Percentiles rank a stretch among this genome's conserved stretches.
phyloP scores from a whole-genome alignment of 208 protist genomes.

The Leishmania lainsoni region DNA sequence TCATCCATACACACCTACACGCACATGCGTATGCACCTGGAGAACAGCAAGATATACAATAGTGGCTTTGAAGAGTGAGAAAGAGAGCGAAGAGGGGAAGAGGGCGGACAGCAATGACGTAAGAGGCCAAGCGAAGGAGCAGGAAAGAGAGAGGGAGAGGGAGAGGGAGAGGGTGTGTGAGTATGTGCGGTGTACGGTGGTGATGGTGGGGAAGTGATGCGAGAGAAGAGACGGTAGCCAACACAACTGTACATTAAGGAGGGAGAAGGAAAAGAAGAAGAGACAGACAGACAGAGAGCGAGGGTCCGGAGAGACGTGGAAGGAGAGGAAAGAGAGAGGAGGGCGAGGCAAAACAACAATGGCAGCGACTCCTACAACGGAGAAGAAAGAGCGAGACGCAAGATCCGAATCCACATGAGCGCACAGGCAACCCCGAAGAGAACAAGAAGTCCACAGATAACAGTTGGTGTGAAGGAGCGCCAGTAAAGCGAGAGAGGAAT shows the following conservation, averaged over 20 bases:
- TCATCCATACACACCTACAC: constrained; percentile 3
- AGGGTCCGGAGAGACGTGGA: background rate
- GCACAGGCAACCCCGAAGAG: background rate
- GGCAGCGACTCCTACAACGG: background rate
- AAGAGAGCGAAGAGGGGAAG: constrained; percentile 12
- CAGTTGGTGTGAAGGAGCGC: too few relatives aligned
- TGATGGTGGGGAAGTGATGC: background rate
- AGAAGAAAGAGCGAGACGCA: background rate
- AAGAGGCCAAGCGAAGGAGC: constrained; percentile 4
- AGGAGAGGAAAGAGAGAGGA: background rate
- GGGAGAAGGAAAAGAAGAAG: background rate
- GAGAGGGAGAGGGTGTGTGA: background rate
- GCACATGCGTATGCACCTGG: background rate
- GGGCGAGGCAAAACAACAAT: background rate
- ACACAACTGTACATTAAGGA: background rate
- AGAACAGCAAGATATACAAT: background rate
- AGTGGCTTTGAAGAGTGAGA: background rate
- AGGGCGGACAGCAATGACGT: background rate
- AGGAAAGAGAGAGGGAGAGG: background rate
- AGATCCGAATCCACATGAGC: background rate
- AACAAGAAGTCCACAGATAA: background rate
- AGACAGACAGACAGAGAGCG: background rate
- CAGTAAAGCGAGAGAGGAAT: background rate
- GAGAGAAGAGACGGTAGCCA: background rate
- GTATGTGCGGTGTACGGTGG: background rate